Conservation (phyloP, 23 red algal genomes). For the Agarophyton chilense region DNA sequence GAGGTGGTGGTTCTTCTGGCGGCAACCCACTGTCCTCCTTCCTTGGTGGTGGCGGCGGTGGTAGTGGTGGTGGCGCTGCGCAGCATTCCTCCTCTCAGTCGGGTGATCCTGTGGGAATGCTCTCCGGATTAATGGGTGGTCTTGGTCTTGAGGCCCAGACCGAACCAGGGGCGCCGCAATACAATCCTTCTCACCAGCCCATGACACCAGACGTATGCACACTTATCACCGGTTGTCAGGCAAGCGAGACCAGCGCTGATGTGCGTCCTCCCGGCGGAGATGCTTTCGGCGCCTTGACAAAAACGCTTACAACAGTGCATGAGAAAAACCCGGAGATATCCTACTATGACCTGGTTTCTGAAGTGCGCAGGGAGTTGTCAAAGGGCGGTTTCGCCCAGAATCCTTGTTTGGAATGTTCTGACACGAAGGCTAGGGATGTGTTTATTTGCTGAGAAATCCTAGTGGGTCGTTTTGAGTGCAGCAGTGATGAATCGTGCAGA, state of each 20-base stretch:
- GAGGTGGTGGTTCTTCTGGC: constrained; percentile 19
- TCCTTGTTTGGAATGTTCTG: constrained; percentile 74
- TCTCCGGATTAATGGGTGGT: constrained; percentile 42
- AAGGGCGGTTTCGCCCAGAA: constrained; percentile 73
- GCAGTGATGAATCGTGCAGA: not conserved
- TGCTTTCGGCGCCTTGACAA: constrained; percentile 76
- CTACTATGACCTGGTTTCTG: constrained; percentile 72
- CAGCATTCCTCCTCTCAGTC: constrained; percentile 2
- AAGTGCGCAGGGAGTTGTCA: constrained; percentile 39
- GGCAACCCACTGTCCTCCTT: constrained; percentile 45
- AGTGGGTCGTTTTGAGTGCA: not conserved
- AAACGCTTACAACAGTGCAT: constrained; percentile 52
- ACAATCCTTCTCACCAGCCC: constrained; percentile 39
- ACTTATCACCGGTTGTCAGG: constrained; percentile 86
- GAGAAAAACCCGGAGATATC: constrained; percentile 70
- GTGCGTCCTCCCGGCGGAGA: constrained; percentile 78
- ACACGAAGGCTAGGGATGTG: constrained; percentile 33
- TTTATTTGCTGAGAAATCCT: constrained; percentile 71
- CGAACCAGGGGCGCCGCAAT: constrained; percentile 31
- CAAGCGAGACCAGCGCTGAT: constrained; percentile 80
- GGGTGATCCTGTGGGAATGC: constrained; percentile 9
- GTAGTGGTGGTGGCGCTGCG: not conserved
- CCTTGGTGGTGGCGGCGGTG: constrained; percentile 56
- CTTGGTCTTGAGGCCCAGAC: constrained; percentile 16
- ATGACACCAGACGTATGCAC: constrained; percentile 70